Conservation (phyloP, 176 grass and related monocot genomes). For the Canna indica region DNA sequence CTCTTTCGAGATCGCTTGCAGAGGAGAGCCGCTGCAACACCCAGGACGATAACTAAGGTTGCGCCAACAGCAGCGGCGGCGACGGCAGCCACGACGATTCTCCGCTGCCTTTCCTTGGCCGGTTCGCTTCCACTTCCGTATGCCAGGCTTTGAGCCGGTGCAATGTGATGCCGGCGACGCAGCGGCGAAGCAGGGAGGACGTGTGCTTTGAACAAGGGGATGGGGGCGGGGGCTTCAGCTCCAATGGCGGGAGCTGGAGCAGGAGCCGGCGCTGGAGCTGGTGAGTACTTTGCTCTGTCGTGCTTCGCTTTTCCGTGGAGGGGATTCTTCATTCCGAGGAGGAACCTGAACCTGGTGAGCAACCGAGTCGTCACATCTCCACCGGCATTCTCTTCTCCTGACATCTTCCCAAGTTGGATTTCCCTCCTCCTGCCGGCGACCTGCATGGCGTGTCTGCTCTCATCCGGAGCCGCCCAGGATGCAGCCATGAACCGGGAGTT, state of each 20-base stretch:
- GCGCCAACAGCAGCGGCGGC: conserved; percentile 25
- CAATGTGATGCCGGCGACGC: neutral
- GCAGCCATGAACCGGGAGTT: conserved; percentile 22
- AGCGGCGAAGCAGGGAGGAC: neutral
- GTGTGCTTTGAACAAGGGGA: conserved; percentile 11
- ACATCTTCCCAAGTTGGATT: neutral
- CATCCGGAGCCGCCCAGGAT: conserved; percentile 2
- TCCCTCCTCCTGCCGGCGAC: neutral
- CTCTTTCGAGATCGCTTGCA: conserved; percentile 30
- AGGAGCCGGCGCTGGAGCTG: conserved; percentile 32
- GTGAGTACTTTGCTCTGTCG: conserved; percentile 6
- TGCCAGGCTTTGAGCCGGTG: conserved; percentile 17
- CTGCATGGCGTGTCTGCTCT: neutral
- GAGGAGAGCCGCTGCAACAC: conserved; percentile 37
- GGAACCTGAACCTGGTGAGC: conserved; percentile 21
- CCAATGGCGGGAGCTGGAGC: conserved; percentile 24
- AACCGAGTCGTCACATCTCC: conserved; percentile 4
- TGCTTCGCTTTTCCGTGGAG: conserved; percentile 15
- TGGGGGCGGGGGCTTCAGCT: conserved; percentile 10
- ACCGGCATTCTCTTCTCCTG: conserved; percentile 15
- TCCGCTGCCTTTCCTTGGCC: conserved; percentile 14
- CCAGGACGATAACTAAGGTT: conserved; percentile 25
- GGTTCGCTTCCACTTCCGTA: conserved; percentile 14
- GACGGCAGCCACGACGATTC: conserved; percentile 25
- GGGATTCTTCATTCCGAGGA: conserved; percentile 21